Percentiles rank a stretch among this genome's conserved stretches.
phyloP scores from a whole-genome alignment of 108 stramenopile species.

The Licmophora abbreviata region DNA sequence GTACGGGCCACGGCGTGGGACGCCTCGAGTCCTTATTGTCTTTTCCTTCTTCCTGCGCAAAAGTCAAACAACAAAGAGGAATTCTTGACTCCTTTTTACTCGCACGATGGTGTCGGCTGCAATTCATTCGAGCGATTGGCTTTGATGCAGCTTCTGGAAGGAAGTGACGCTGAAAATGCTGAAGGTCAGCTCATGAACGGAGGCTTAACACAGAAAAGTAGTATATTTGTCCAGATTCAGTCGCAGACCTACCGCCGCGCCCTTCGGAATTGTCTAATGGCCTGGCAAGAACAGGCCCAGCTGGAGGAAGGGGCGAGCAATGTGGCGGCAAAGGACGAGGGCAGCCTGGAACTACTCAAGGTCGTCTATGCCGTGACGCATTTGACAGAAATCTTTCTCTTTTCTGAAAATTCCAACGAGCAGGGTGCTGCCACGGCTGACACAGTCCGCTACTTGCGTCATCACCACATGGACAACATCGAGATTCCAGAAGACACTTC shows the following conservation, averaged over 20 bases:
- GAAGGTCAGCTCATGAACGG: neutral
- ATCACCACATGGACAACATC: conserved; percentile 16
- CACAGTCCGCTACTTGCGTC: conserved; percentile 63
- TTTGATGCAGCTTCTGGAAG: conserved; percentile 47
- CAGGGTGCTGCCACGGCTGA: conserved; percentile 69
- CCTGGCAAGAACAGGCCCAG: conserved; percentile 28
- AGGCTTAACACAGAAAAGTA: neutral
- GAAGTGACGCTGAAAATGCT: conserved; percentile 34
- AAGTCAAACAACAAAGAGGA: no score
- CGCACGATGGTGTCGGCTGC: conserved; percentile 57
- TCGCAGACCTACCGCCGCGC: conserved; percentile 40
- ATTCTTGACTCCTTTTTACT: conserved; percentile 11
- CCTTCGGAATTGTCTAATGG: conserved; percentile 36
- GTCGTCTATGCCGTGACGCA: conserved; percentile 46
- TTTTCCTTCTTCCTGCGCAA: no score
- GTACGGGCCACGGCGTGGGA: neutral
- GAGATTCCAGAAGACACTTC: conserved; percentile 23
- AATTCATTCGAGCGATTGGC: conserved; percentile 49
- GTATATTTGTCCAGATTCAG: conserved; percentile 3
- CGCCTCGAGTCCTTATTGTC: neutral
- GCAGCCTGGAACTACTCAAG: conserved; percentile 48
- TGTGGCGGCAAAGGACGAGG: conserved; percentile 7
- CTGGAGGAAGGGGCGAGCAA: conserved; percentile 10
- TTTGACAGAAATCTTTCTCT: conserved; percentile 54
- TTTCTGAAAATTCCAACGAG: conserved; percentile 16